These are phyloP conservation scores for Arthonia radiata DNA, from an alignment of 495 filamentous ascomycete species.

Conservation along the genomic window DNA sequence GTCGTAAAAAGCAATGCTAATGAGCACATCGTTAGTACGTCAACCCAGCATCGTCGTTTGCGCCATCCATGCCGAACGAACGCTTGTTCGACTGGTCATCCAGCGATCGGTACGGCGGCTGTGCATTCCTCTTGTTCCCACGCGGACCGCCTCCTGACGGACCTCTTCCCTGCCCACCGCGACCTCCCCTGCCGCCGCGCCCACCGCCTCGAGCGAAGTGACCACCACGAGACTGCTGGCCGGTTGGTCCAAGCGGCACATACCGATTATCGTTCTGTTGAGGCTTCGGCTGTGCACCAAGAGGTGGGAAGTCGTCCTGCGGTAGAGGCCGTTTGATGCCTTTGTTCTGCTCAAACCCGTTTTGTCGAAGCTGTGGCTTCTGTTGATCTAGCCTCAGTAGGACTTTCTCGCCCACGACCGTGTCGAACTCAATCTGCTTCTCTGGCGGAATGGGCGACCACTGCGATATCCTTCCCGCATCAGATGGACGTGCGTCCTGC, in stretches of 20 bases:
- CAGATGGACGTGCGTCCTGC: slow-evolving; percentile 45
- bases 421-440: slow-evolving; percentile 44
- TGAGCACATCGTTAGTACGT: no score
- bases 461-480: slow-evolving; percentile 57
- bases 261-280: neutral
- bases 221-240: slow-evolving; percentile 3
- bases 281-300: slow-evolving; percentile 2
- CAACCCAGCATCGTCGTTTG: no score
- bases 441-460: slow-evolving; percentile 58
- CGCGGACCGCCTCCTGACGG: slow-evolving; percentile 2
- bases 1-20: no score
- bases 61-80: no score
- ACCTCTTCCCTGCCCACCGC: slow-evolving; percentile 1
- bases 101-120: no score
- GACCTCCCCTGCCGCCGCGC: slow-evolving; percentile 1
- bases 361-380: slow-evolving; percentile 21
- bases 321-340: slow-evolving; percentile 25
- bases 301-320: slow-evolving; percentile 20
- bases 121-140: no score
- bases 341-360: slow-evolving; percentile 29
- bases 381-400: slow-evolving; percentile 58
- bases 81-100: no score
- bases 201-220: slow-evolving; percentile 5
- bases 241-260: neutral
- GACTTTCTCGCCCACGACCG: slow-evolving; percentile 64